Percentiles rank a stretch among this genome's conserved stretches.
phyloP scores from a whole-genome alignment of 352 stramenopile species.

The Elongisporangium anandrum region DNA sequence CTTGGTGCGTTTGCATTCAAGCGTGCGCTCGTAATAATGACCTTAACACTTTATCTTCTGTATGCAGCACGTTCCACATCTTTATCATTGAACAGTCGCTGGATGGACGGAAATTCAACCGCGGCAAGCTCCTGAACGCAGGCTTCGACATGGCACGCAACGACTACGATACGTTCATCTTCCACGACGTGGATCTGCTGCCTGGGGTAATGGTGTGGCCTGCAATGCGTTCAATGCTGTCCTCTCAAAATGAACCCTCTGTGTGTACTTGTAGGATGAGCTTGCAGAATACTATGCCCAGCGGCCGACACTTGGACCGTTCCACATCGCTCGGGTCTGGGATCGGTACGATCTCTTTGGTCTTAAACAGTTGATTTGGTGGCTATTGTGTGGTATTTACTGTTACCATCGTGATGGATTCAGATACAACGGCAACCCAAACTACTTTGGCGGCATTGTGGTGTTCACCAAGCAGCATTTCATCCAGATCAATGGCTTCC shows the following conservation, averaged over 20 bases:
- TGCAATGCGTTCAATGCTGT: too few relatives aligned
- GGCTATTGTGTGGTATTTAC: not conserved
- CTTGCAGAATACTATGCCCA: conserved; percentile 77
- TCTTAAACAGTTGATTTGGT: not conserved
- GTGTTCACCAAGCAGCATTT: conserved; percentile 88
- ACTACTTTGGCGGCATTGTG: conserved; percentile 94
- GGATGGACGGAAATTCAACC: conserved; percentile 95
- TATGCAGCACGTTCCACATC: conserved; percentile 67
- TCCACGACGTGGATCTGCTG: conserved; percentile 96
- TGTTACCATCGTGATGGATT: not conserved
- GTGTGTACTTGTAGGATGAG: conserved; percentile 43
- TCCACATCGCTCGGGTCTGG: conserved; percentile 95
- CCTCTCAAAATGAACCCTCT: not conserved
- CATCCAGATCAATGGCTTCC: conserved; percentile 93
- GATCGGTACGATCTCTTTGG: conserved; percentile 28
- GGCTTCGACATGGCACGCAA: conserved; percentile 89
- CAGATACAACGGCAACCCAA: conserved; percentile 90
- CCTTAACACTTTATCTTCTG: not conserved
- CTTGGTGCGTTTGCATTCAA: conserved; percentile 8
- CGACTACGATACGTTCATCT: conserved; percentile 87
- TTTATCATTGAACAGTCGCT: conserved; percentile 94
- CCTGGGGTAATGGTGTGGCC: too few relatives aligned
- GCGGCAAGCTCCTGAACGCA: conserved; percentile 96
- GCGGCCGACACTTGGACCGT: conserved; percentile 55
- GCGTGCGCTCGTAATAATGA: not conserved